Evolutionary conservation across 192 early-diverging fungal genomes (phyloP), one percentile per base, ranked within the genome.

Genomic region (Podila horticola): DNA sequence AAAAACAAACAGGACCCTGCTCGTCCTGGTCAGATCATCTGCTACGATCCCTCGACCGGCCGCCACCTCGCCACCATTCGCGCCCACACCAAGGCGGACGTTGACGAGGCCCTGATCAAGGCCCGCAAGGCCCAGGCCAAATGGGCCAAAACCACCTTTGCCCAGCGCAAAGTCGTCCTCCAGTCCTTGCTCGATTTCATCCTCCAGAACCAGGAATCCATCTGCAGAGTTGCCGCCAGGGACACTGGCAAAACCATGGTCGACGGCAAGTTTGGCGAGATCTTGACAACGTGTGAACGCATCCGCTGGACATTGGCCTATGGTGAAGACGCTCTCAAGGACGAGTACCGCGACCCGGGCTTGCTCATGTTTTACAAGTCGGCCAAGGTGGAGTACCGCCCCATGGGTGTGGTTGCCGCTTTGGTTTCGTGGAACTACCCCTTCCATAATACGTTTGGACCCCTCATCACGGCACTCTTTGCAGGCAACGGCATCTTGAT

Each of bases 351-450:
- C 69, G 86, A 86, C 41, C 85, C 91, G 3, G 92, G 92, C 26
- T 79, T 90, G 34, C 83, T 96, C 67, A 91, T 94, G 86, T 86
- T 90, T 79, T 92, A 94, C 83, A 95, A 95, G 74, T 59, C 83
- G 0, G 91, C 94, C 26, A 88, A 89, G 59, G 90, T 97, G 30
- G 90, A 92, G 24, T 95, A 94, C 75, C 87, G 90, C 64, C 95
- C 95, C 7, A 86, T 94, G 71, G 95, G 95, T 22, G 92, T 95
- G 4, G 92, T 95, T 3, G 90, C 93, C 13, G 93, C 93, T 26
- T 79, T 96, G 67, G 94, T 96, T 2, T 91, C 89, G 29, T 96
- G 95, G 95, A 96, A 96, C 82, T 96, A 96, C 69, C 95, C 95
- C 33, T 92, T 93, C 83, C 93, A 93, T 71, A 93, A 94, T 62